These are phyloP conservation scores for Mycena kentingensis DNA, from an alignment of 768 basidiomycete species.

Conservation along the genomic window DNA sequence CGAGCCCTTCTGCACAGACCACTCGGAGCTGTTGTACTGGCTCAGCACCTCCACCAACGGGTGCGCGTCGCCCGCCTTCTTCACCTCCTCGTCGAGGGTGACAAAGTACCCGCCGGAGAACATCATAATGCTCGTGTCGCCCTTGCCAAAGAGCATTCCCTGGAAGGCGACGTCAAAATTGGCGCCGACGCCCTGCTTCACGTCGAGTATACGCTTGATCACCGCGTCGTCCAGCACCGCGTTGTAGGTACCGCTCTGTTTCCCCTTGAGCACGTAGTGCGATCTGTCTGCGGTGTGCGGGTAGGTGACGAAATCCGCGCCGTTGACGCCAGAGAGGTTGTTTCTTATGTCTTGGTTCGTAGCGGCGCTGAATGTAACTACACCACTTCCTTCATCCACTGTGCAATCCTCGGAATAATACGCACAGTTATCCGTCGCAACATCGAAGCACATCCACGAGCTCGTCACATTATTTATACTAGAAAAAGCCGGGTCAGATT, in stretches of 20 bases:
- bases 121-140: neutral
- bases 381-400: neutral
- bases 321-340: slow-evolving; percentile 10
- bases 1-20: slow-evolving; percentile 16
- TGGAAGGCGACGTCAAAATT: slow-evolving; percentile 5
- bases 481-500: neutral
- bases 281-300: slow-evolving; percentile 1
- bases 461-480: neutral
- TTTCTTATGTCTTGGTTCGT: slow-evolving; percentile 3
- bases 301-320: slow-evolving; percentile 12
- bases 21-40: slow-evolving; percentile 1
- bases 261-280: slow-evolving; percentile 7
- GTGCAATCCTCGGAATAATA: too few species aligned
- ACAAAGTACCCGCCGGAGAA: slow-evolving; percentile 4
- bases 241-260: slow-evolving; percentile 1
- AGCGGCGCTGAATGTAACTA: slow-evolving; percentile 7
- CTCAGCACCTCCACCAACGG: slow-evolving; percentile 9
- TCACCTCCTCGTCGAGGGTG: slow-evolving; percentile 5
- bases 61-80: neutral
- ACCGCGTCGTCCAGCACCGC: neutral
- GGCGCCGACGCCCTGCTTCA: neutral
- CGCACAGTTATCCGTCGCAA: slow-evolving; percentile 8
- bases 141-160: slow-evolving; percentile 16
- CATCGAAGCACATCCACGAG: slow-evolving; percentile 5
- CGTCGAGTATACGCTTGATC: neutral